Evolutionary conservation across 176 grass and related monocot species (phyloP), one percentile per base, ranked within the genome.

Genomic region (Chrysopogon serrulatus): DNA sequence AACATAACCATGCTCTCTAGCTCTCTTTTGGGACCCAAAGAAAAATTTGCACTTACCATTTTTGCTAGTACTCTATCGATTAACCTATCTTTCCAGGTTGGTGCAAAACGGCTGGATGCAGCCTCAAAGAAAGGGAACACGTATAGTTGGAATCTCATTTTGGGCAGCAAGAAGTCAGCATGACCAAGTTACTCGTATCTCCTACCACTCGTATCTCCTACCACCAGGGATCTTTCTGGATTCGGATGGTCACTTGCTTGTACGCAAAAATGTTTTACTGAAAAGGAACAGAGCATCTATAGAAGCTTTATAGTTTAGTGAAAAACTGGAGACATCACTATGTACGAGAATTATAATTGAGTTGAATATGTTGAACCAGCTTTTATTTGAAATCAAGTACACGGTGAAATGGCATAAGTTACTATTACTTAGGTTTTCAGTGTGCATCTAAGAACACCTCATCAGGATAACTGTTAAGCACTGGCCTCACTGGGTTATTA

Each of bases 141-240:
- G 5, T 98, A 98, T 60, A 86, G 91, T 87, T 98, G 69, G 89
- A 91, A 84, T 17, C 83, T 98, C 64, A 56, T 98, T 18, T 95
- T 95, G 2, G 86, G 89, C 76, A 77, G 86, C 32, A 98, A 98
- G 85, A 98, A 95, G 83, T 89, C 86, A 15, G 75, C 73, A 71
- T 93, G 59, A 93, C n/a, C 36, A 77, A 67, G 9, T 68, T 68
- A 42, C 34, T 63, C 39, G 7, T 16, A 16, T 8, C 21, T n/a
- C n/a, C n/a, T n/a, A n/a, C n/a, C n/a, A n/a, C n/a, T n/a, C n/a
- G n/a, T n/a, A n/a, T n/a, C n/a, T 78, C 16, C 8, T 13, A 37
- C 4, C 10, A 8, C 41, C 14, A 83, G 60, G 26, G 61, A 62
- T 79, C 30, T 47, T 56, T 73, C 2, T 36, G 17, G 21, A 68